Evolutionary conservation across 805 yeast species (phyloP).

Genomic region (Candida sakaeoensis): DNA sequence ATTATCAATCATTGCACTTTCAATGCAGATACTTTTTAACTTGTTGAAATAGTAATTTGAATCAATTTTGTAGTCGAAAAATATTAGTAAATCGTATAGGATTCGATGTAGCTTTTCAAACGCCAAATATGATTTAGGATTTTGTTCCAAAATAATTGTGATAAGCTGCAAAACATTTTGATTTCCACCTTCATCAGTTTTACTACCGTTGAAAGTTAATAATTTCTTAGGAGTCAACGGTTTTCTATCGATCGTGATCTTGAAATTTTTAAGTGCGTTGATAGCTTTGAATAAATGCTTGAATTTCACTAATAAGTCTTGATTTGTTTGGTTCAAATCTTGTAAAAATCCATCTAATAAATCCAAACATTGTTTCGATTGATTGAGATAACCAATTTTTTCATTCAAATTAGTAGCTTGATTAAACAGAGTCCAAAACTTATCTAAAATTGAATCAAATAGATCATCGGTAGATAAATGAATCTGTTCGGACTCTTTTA

Average conservation of each 20-base stretch:
- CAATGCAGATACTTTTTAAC: conserved; percentile 53
- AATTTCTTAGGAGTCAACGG: conserved; percentile 39
- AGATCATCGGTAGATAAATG: conserved; percentile 12
- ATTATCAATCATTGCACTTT: conserved; percentile 58
- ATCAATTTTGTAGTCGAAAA: conserved; percentile 22
- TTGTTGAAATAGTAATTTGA: conserved; percentile 23
- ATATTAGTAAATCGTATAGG: conserved; percentile 38
- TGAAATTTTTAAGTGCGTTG: conserved; percentile 32
- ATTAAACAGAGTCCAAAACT: conserved; percentile 34
- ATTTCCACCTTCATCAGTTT: conserved; percentile 1
- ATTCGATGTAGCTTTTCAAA: conserved; percentile 39
- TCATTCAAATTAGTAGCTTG: conserved; percentile 31
- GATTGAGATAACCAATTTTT: conserved; percentile 24
- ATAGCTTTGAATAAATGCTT: conserved; percentile 38
- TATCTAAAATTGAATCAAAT: conserved; percentile 17
- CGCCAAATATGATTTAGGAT: conserved; percentile 48
- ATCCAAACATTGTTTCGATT: conserved; percentile 22
- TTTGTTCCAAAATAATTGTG: conserved; percentile 48
- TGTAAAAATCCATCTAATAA: conserved; percentile 20
- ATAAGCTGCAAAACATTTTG: conserved; percentile 24
- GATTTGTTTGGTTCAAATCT: conserved; percentile 3
- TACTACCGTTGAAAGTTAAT: conserved; percentile 21
- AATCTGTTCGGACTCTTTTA: conserved; percentile 10
- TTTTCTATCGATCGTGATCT: conserved; percentile 24
- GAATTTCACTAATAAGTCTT: conserved; percentile 15